A percentile compares a stretch with the other conserved stretches of the same genome.
Conservation (phyloP, 225 moss, liverwort and hornwort species). For the Thuidium tamariscinum region DNA sequence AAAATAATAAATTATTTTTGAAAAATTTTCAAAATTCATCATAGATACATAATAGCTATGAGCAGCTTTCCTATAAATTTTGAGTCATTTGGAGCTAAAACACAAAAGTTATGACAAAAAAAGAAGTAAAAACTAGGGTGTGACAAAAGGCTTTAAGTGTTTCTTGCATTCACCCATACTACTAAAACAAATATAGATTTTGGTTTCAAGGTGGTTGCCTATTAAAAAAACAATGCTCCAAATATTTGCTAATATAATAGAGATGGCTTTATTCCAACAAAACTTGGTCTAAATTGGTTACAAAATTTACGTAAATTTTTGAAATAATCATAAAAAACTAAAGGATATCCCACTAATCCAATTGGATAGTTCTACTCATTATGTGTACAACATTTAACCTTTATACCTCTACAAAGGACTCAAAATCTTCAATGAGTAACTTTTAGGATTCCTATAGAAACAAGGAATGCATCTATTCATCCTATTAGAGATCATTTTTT, state of each 20-base stretch:
- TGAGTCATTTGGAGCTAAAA: no score
- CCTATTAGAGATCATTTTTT: not conserved
- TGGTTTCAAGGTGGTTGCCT: fast-evolving
- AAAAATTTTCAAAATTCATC: no score
- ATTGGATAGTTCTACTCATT: not conserved
- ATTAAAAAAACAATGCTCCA: fast-evolving
- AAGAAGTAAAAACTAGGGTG: no score
- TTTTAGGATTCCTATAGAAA: not conserved
- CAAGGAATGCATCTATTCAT: not conserved
- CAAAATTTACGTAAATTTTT: no score
- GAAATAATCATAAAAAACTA: fast-evolving
- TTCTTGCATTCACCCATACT: no score
- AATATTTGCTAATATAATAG: fast-evolving
- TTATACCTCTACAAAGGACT: fast-evolving
- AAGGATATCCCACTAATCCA: fast-evolving
- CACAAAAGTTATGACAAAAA: no score
- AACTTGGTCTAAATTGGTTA: not conserved
- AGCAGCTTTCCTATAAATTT: no score
- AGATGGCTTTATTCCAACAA: no score
- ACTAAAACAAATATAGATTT: not conserved
- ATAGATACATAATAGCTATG: no score
- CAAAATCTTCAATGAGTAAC: not conserved
- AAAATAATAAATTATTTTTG: no score
- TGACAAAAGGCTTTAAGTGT: no score
- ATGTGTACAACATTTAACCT: fast-evolving